phyloP scores from a whole-genome alignment of 768 basidiomycete genomes.

The Rickenella mellea region DNA sequence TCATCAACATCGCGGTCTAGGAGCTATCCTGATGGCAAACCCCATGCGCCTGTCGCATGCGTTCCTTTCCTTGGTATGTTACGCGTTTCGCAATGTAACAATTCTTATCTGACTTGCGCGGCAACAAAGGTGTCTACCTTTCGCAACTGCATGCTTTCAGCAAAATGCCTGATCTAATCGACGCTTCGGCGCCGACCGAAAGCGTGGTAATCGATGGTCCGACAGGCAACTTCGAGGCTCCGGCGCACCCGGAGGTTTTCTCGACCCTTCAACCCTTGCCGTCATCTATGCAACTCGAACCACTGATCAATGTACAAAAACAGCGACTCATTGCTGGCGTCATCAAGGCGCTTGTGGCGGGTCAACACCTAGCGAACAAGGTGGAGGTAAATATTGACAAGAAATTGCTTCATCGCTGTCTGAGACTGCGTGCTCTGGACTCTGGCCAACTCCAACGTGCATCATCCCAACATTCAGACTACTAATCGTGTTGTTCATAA shows the following conservation, averaged over 20 bases:
- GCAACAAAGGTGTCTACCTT: slow-evolving; percentile 57
- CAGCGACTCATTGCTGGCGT: slow-evolving; percentile 74
- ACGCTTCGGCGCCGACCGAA: slow-evolving; percentile 71
- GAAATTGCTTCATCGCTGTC: slow-evolving; percentile 67
- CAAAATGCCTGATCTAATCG: slow-evolving; percentile 70
- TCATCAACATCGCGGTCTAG: slow-evolving; percentile 22
- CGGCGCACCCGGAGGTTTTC: slow-evolving; percentile 74
- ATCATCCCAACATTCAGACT: slow-evolving; percentile 24
- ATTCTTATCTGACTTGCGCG: neutral
- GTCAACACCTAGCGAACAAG: slow-evolving; percentile 72
- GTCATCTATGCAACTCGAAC: slow-evolving; percentile 69
- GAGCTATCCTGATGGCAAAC: slow-evolving; percentile 30
- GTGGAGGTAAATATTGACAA: slow-evolving; percentile 65
- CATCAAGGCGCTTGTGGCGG: slow-evolving; percentile 72
- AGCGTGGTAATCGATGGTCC: slow-evolving; percentile 54
- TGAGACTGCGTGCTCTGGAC: slow-evolving; percentile 61
- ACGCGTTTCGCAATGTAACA: neutral
- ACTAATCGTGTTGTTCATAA: neutral
- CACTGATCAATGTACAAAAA: slow-evolving; percentile 84
- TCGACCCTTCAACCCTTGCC: slow-evolving; percentile 63
- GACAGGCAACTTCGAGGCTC: slow-evolving; percentile 56
- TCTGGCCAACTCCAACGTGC: slow-evolving; percentile 43
- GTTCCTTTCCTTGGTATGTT: slow-evolving; percentile 75
- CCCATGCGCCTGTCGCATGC: slow-evolving; percentile 41
- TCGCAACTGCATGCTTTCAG: slow-evolving; percentile 57